Base-by-base conservation (phyloP, 1,284 basidiomycete species). In the Leccinum pachyderme region DNA sequence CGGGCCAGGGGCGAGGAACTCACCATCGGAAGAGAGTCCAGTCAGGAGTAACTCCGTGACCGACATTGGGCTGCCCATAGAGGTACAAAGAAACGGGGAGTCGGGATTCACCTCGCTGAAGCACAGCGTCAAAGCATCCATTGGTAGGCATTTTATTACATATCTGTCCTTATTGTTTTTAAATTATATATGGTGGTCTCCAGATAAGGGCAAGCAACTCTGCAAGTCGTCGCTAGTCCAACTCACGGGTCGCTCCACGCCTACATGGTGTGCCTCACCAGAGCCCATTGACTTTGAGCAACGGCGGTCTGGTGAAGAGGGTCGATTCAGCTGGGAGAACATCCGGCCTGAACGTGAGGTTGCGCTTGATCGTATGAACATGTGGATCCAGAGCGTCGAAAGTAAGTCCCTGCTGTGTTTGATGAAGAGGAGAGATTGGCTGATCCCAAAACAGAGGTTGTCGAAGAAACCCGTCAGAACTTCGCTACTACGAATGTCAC, bases 301-400 rank as follows among this genome's bases (percentile, higher is more conserved):
- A 47, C 59, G 69, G 44, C 61, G 64, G 22, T 72, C 68, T 27
- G 63, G 59, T 27, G 68, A 70, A 45, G 70, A 68, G 53, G 68
- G 71, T 18, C 58, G 68, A 32, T 73, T 70, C 39, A 70, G 68
- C 31, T 70, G 71, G 69, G 68, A 70, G 54, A 58, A 70, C 18
- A 72, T 71, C 35, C 63, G 67, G 2, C 68, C 68, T 2, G 68
- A 71, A 47, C 63, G 55, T n/a, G 71, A 70, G 46, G 78, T 77
- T 35, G 77, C 79, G 44, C 71, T 76, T 35, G 87, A 91, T 63
- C 75, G 89, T 53, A 83, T 91, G 83, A 79, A 82, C 1, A 73
- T 84, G 51, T 91, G 89, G 89, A 86, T 89, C 70, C 80, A 81
- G 61, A 87, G 82, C 55, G 86, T 90, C 9, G 88, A 91, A 72